phyloP scores from a whole-genome alignment of 345 rosid species.

The Brassica napus region Da-Ae NC_063446.1:10678001-10678500 shows the following conservation, averaged over 20 bases:
- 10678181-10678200: slow-evolving; percentile 66
- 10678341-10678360: slow-evolving; percentile 51
- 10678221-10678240: slow-evolving; percentile 79
- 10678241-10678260: slow-evolving; percentile 78
- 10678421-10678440: slow-evolving; percentile 14
- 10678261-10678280: slow-evolving; percentile 75
- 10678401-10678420: background rate
- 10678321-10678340: slow-evolving; percentile 75
- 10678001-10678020: background rate
- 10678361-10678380: background rate
- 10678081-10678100: background rate
- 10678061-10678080: background rate
- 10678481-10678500: background rate
- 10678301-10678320: slow-evolving; percentile 73
- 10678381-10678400: background rate
- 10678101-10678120: background rate
- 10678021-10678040: background rate
- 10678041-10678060: background rate
- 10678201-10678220: slow-evolving; percentile 92
- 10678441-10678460: slow-evolving; percentile 1
- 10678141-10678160: slow-evolving; percentile 97
- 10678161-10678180: slow-evolving; percentile 84
- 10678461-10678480: background rate
- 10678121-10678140: slow-evolving; percentile 53
- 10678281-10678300: slow-evolving; percentile 83